Base-by-base conservation (phyloP, 441 rosid genomes). In the Rhodomyrtus psidioides region DNA sequence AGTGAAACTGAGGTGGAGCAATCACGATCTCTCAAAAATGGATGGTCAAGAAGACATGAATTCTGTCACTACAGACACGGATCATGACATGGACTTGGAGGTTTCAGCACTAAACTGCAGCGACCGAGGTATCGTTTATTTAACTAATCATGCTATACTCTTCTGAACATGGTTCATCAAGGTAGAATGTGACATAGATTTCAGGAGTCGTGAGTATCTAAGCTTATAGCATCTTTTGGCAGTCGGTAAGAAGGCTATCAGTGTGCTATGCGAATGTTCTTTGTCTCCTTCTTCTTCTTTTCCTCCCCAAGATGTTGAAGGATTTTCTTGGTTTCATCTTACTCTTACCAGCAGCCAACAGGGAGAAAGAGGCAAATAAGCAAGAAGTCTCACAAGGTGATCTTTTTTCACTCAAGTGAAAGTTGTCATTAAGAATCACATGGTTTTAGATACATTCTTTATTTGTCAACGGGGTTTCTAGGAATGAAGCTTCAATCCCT, bases 51-150 rank as follows among this genome's bases (percentile, higher is more conserved):
- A 83, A 55, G 86, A 26, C 55, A 76, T 14, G 83, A 84, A 26
- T 81, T 70, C 84, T 87, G 54, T 46, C 24, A n/a, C 56, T 46
- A 55, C 51, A 16, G 83, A 83, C 56, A 16, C 75, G 1, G 70
- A 82, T 15, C 75, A 27, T 53, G 42, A 19, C 62, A 39, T n/a
- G 60, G 89, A 70, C 55, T 87, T 24, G 83, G 86, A 59, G 53
- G 85, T 56, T 65, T 84, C 55, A 24, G 53, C 88, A 54, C 12
- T 56, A n/a, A 88, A 86, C 84, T 27, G 65, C 70, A 60, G 53
- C 79, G 59, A 84, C 17, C n/a, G 53, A 74, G 90, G 85, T 89
- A 76, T 58, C 27, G 2, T 59, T 30, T n/a, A 14, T 15, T 24
- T 2, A 28, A 26, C 30, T n/a, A 42, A 57, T 86, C 59, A 17